Evolutionary conservation across 768 basidiomycete species (phyloP).

Genomic region (Strobilomyces confusus): DNA sequence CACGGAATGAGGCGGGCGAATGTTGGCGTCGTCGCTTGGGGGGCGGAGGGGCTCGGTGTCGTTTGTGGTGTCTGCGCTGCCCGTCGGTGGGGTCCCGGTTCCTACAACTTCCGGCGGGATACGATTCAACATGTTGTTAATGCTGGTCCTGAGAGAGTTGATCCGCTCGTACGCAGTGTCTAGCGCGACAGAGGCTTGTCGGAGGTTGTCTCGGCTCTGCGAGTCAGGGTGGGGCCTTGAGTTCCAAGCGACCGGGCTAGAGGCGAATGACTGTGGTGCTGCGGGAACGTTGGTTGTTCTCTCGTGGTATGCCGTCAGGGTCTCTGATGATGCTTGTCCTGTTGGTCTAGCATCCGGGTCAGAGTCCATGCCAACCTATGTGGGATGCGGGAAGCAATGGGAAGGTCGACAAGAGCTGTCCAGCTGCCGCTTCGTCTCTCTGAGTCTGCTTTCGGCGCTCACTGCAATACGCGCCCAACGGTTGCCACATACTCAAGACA

Average conservation of each 20-base stretch:
- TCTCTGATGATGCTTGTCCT: constrained; percentile 10
- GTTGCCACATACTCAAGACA: too few species aligned
- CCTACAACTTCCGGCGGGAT: constrained; percentile 35
- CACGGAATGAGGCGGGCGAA: constrained; percentile 30
- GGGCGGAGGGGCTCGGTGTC: constrained; percentile 9
- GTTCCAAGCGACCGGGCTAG: constrained; percentile 13
- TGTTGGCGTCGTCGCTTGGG: constrained; percentile 17
- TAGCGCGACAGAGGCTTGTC: constrained; percentile 50
- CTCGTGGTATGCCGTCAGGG: constrained; percentile 13
- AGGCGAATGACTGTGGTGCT: constrained; percentile 5
- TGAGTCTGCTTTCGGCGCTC: not conserved
- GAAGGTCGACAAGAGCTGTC: not conserved
- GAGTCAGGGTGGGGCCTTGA: constrained; percentile 9
- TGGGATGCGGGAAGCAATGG: not conserved
- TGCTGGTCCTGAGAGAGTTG: constrained; percentile 49
- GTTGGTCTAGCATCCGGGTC: constrained; percentile 7
- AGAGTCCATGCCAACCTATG: constrained; percentile 21
- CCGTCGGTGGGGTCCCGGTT: not conserved
- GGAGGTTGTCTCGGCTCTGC: constrained; percentile 37
- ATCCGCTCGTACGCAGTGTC: constrained; percentile 54
- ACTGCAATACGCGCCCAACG: not conserved
- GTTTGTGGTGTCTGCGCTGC: not conserved
- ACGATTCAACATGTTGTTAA: constrained; percentile 39
- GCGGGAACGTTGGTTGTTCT: constrained; percentile 2
- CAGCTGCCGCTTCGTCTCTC: not conserved